Conservation (phyloP, 164 flowering plant genomes). For the Cinnamomum chago region DNA sequence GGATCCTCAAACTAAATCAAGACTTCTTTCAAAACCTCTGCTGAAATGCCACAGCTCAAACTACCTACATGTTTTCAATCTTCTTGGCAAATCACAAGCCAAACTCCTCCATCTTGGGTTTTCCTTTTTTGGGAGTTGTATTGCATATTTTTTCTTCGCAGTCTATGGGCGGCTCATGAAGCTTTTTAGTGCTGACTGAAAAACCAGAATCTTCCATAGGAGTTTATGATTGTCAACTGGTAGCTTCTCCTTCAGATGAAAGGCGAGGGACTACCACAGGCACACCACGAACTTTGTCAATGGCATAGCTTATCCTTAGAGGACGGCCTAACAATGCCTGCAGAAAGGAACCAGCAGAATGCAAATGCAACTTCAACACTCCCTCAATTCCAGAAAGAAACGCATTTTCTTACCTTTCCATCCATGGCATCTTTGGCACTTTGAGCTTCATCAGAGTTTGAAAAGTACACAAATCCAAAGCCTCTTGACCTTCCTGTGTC, state of each 20-base stretch:
- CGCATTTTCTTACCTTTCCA: constrained; percentile 54
- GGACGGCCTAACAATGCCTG: constrained; percentile 89
- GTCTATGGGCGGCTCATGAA: too few species aligned
- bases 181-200: too few species aligned
- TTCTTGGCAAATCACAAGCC: not conserved
- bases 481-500: constrained; percentile 86
- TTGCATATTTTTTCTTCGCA: too few species aligned
- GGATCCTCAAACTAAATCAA: too few species aligned
- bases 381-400: not conserved
- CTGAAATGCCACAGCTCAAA: too few species aligned
- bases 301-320: constrained; percentile 65
- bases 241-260: constrained; percentile 14
- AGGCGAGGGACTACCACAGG: constrained; percentile 79
- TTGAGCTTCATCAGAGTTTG: constrained; percentile 49
- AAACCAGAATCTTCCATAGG: too few species aligned
- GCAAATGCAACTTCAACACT: not conserved
- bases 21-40: too few species aligned
- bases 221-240: too few species aligned
- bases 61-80: too few species aligned
- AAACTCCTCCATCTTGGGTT: not conserved
- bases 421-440: constrained; percentile 88
- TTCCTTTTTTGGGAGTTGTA: not conserved
- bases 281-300: constrained; percentile 75
- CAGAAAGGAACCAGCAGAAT: constrained; percentile 4
- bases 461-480: constrained; percentile 74